Evolutionary conservation across 192 early-diverging fungal genomes (phyloP).

Genomic region (Gonapodya prolifera): DNA sequence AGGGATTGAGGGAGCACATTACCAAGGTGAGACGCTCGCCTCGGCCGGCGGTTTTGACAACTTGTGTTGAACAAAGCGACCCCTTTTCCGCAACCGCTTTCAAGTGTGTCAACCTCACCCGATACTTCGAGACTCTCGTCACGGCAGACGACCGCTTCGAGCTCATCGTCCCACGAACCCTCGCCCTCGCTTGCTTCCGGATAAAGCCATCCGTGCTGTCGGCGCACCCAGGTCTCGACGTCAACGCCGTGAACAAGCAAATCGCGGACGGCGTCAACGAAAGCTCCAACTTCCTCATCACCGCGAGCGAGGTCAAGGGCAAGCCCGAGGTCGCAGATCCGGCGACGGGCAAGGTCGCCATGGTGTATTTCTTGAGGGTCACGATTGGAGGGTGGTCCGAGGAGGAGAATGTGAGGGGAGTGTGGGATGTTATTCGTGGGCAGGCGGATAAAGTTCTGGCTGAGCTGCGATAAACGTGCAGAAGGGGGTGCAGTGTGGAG

Average conservation of each 20-base stretch:
- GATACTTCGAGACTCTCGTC: constrained; percentile 23
- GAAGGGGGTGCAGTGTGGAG: too few relatives aligned
- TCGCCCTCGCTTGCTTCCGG: constrained; percentile 32
- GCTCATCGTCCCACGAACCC: constrained; percentile 22
- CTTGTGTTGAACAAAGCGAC: not conserved
- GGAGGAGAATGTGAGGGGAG: not conserved
- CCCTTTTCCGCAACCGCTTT: not conserved
- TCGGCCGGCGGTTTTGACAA: too few relatives aligned
- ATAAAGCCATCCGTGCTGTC: constrained; percentile 20
- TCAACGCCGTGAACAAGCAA: not conserved
- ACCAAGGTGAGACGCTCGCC: constrained; percentile 10
- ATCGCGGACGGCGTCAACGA: constrained; percentile 19
- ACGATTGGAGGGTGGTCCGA: not conserved
- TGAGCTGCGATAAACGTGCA: not conserved
- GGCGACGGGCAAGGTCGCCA: not conserved
- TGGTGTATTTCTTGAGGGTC: not conserved
- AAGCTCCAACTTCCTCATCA: constrained; percentile 15
- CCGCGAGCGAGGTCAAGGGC: constrained; percentile 7
- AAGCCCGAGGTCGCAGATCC: not conserved
- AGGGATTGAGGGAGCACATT: constrained; percentile 35
- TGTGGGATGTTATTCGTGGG: not conserved
- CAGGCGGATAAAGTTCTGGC: not conserved
- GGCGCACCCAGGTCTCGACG: not conserved
- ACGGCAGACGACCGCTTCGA: constrained; percentile 27
- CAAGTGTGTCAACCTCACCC: constrained; percentile 19